Evolutionary conservation across 495 filamentous ascomycete genomes (phyloP), one percentile per base, ranked within the genome.

Genomic region (Amniculicola lignicola): DNA sequence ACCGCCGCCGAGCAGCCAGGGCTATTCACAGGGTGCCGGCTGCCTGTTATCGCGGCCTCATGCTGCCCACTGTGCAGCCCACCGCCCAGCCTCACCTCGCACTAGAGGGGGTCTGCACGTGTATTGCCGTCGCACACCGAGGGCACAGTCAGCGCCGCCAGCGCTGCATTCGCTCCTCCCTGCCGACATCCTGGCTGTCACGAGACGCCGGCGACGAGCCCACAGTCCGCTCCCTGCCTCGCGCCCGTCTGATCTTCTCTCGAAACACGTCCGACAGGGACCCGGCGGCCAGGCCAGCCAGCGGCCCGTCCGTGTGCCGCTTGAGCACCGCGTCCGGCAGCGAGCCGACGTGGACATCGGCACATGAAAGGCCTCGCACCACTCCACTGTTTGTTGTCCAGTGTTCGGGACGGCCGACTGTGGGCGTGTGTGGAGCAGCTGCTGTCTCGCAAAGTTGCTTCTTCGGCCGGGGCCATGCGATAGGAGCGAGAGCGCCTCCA

Each of bases 101-200:
- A 24, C 42, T 48, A 28, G 31, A 38, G 28, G 14, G 21, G 6
- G 3, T 46, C 43, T 46, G 41, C 52, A 56, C 52, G 52, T 48
- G 52, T 56, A 28, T 56, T 21, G 23, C 15, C 31, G 52, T 56
- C 52, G 52, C 52, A 56, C 52, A 48, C 52, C 52, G 52, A 56
- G 48, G 43, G 52, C 52, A 56, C 52, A 56, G 52, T 56, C 52
- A 56, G 52, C 48, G 31, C 35, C n/a, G 15, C 23, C 4, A 18
- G 11, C 24, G 33, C 11, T 18, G 39, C 12, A 11, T 18, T 24
- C 22, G 12, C 48, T 15, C 29, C 48, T 12, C 19, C 27, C 31
- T 23, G 37, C 10, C 37, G 19, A 10, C 49, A 41, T 16, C 52
- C 43, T 23, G 6, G 52, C 29, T n/a, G 52, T 48, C 43, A 48